Evolutionary conservation across 179 eudicot species (phyloP).

Genomic region (Spergularia azorica): DNA sequence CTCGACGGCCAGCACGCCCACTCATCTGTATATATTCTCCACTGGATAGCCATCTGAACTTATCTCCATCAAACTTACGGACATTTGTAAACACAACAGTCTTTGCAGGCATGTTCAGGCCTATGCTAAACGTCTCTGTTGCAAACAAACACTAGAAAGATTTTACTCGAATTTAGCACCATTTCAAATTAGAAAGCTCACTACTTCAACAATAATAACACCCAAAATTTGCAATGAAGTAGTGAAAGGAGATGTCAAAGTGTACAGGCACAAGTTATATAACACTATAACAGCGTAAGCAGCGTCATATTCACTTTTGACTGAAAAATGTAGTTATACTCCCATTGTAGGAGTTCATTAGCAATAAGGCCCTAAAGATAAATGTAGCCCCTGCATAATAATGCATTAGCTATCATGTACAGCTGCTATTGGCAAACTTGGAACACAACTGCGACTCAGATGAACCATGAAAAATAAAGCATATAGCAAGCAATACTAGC

Average conservation of each 20-base stretch:
- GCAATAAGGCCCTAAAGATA: neutral
- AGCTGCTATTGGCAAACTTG: too few relatives aligned
- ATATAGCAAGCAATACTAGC: too few relatives aligned
- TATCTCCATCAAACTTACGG: conserved; percentile 95
- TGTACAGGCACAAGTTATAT: neutral
- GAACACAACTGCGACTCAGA: too few relatives aligned
- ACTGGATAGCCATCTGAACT: conserved; percentile 93
- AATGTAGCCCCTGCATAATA: neutral
- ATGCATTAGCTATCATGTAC: too few relatives aligned
- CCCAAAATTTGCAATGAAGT: too few relatives aligned
- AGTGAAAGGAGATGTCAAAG: neutral
- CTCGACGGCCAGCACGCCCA: conserved; percentile 99
- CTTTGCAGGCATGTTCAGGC: conserved; percentile 98
- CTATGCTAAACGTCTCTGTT: conserved; percentile 98
- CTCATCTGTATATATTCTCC: conserved; percentile 99
- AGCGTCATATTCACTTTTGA: neutral
- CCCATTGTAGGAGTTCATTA: neutral
- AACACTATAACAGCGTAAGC: too few relatives aligned
- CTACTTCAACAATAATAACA: neutral
- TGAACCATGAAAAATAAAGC: too few relatives aligned
- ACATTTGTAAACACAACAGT: conserved; percentile 97
- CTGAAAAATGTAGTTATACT: neutral
- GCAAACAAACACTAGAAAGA: conserved; percentile 89
- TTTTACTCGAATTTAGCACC: conserved; percentile 25
- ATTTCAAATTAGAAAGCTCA: neutral